These are phyloP conservation scores for Rhizomucor miehei DNA, from an alignment of 371 early-diverging fungal genomes.

Conservation along the genomic window DNA sequence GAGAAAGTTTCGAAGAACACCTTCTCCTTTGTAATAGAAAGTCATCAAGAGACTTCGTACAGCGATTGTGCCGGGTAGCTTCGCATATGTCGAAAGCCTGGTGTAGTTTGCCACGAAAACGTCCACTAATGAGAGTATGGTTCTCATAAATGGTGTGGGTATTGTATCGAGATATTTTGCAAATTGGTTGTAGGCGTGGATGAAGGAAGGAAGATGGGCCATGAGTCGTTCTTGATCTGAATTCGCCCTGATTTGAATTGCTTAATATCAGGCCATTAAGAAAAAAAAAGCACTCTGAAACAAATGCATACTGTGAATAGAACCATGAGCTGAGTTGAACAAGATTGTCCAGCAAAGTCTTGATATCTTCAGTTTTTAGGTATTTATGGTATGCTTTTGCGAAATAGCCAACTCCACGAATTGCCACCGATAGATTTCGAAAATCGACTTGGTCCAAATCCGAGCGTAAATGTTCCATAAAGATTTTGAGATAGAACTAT, in stretches of 20 bases:
- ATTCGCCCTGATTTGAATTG: slow-evolving; percentile 23
- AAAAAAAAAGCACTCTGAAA: too few species aligned
- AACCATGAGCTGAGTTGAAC: slow-evolving; percentile 56
- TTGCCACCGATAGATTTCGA: slow-evolving; percentile 51
- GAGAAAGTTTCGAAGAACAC: slow-evolving; percentile 41
- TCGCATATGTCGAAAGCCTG: slow-evolving; percentile 34
- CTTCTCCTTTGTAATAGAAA: slow-evolving; percentile 51
- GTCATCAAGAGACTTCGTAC: slow-evolving; percentile 48
- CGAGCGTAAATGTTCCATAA: slow-evolving; percentile 33
- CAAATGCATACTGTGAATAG: slow-evolving; percentile 51
- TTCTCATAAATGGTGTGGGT: slow-evolving; percentile 41
- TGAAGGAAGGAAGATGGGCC: slow-evolving; percentile 59
- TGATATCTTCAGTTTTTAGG: slow-evolving; percentile 38
- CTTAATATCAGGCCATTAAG: too few species aligned
- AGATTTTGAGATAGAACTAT: slow-evolving; percentile 56
- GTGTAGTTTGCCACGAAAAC: slow-evolving; percentile 41
- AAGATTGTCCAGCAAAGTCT: slow-evolving; percentile 42
- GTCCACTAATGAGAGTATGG: slow-evolving; percentile 48
- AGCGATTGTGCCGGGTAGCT: slow-evolving; percentile 42
- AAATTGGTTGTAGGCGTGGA: slow-evolving; percentile 62
- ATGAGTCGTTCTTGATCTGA: slow-evolving; percentile 29
- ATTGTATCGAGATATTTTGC: slow-evolving; percentile 45
- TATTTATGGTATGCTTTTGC: slow-evolving; percentile 56
- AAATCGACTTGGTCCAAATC: slow-evolving; percentile 47
- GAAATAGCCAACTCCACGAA: slow-evolving; percentile 73